Percentiles rank a stretch among this genome's conserved stretches.
phyloP scores from a whole-genome alignment of 225 moss, liverwort and hornwort species.

The Anthoceros angustus region DNA sequence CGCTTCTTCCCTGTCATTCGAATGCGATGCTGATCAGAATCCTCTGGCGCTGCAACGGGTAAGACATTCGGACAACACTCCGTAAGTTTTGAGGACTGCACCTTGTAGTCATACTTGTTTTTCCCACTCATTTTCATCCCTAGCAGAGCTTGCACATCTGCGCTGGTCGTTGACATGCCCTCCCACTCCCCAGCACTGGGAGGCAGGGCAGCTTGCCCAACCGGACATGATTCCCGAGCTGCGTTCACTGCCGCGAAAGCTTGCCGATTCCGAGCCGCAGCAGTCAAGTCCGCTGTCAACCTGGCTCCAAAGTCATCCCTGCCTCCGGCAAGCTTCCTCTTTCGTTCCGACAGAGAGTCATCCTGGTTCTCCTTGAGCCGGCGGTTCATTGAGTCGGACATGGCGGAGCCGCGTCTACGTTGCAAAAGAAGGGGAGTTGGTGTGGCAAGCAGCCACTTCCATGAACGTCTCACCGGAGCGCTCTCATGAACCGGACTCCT shows the following conservation, averaged over 20 bases:
- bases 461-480: background rate
- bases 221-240: background rate
- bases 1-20: conserved; percentile 65
- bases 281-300: background rate
- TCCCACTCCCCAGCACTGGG: conserved; percentile 3
- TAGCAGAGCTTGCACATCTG: conserved; percentile 62
- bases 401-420: background rate
- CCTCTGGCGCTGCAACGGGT: too few species aligned
- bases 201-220: background rate
- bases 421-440: background rate
- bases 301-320: background rate
- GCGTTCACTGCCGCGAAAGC: conserved; percentile 1
- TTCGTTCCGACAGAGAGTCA: background rate
- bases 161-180: conserved; percentile 4
- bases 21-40: too few species aligned
- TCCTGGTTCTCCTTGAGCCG: background rate
- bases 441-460: background rate
- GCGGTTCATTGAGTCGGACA: background rate
- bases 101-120: conserved; percentile 97
- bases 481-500: background rate
- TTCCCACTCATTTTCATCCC: conserved; percentile 92
- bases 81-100: conserved; percentile 6
- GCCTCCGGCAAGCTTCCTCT: background rate
- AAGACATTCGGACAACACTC: background rate
- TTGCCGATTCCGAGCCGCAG: conserved; percentile 1